Base-by-base conservation (phyloP, 106 monocot species). In the Dioscorea dumetorum region DNA sequence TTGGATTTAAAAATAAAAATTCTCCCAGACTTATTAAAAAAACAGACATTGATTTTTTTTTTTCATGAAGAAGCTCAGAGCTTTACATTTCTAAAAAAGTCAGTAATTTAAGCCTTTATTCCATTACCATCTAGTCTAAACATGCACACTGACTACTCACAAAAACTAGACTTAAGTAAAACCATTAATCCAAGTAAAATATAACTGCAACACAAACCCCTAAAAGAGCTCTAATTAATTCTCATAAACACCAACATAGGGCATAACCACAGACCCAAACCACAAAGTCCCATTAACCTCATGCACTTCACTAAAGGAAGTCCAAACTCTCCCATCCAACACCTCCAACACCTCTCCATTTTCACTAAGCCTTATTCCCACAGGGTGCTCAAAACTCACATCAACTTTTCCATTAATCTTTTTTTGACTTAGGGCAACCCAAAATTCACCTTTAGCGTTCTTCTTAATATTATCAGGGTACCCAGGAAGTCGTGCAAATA, bases 391-490 rank as follows among this genome's bases (percentile, higher is more conserved):
- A 41, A 41, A 41, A 10, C 41, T 3, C 1, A 1, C 2, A 41
- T 10, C 41, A 41, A 6, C 41, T 10, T 41, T 10, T n/a, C 28
- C 31, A 4, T 15, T 10, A 12, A 7, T 13, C 72, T 58, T 72
- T 14, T 63, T 68, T 19, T 19, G 50, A 49, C 50, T 71, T 12
- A 78, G 53, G 23, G 72, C 78, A 41, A 78, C 73, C 78, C 78
- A 78, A 21, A 67, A 73, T 41, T 73, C 78, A 0, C 78, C 78
- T 1, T 51, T 24, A 2, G 51, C 11, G 21, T 61, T 73, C 32
- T 35, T 60, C 67, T 67, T 72, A 28, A 78, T 67, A 54, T 78
- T 78, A 41, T 78, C 78, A 12, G 78, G 78, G 68, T 78, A 78
- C 3, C 73, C 72, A 4, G 78, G 62, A 2, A 78, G 54, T 18